Evolutionary conservation across 2,329 filamentous ascomycete species (phyloP).

Genomic region (Phaeosphaeria sp.): DNA sequence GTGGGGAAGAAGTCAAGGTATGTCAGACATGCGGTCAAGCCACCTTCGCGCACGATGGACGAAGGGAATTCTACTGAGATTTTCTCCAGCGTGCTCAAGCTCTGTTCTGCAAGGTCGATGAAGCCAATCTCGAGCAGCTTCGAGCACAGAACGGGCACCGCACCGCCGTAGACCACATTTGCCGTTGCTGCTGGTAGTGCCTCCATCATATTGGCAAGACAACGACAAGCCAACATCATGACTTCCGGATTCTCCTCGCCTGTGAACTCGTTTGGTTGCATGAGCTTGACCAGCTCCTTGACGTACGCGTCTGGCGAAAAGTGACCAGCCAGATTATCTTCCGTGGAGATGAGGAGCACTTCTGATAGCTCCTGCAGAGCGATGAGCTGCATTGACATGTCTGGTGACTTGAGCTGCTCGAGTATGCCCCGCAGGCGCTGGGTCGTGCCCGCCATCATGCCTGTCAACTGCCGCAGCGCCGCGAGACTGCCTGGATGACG

Average conservation of each 20-base stretch:
- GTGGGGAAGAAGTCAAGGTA: conserved; percentile 98
- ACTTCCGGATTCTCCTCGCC: conserved; percentile 93
- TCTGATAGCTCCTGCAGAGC: conserved; percentile 93
- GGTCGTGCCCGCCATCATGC: conserved; percentile 84
- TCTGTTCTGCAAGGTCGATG: conserved; percentile 96
- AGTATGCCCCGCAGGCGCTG: conserved; percentile 72
- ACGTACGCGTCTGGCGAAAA: conserved; percentile 95
- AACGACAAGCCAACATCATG: conserved; percentile 95
- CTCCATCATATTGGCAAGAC: conserved; percentile 97
- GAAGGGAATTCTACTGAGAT: conserved; percentile 96
- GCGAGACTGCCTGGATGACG: conserved; percentile 68
- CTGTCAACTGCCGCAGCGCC: conserved; percentile 84
- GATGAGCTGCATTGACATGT: conserved; percentile 86
- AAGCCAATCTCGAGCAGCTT: conserved; percentile 96
- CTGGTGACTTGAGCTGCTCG: conserved; percentile 74
- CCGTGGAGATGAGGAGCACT: conserved; percentile 90
- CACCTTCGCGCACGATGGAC: conserved; percentile 94
- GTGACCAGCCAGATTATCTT: conserved; percentile 93
- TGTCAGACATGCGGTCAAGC: conserved; percentile 91
- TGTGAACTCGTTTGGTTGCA: conserved; percentile 87
- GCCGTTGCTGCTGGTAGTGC: conserved; percentile 89
- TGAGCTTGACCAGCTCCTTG: conserved; percentile 88
- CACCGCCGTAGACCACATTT: conserved; percentile 96
- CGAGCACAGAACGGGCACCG: conserved; percentile 91
- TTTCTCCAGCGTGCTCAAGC: conserved; percentile 94